Evolutionary conservation across 495 filamentous ascomycete species (phyloP), one percentile per base, ranked within the genome.

Genomic region (Collariella sp.): DNA sequence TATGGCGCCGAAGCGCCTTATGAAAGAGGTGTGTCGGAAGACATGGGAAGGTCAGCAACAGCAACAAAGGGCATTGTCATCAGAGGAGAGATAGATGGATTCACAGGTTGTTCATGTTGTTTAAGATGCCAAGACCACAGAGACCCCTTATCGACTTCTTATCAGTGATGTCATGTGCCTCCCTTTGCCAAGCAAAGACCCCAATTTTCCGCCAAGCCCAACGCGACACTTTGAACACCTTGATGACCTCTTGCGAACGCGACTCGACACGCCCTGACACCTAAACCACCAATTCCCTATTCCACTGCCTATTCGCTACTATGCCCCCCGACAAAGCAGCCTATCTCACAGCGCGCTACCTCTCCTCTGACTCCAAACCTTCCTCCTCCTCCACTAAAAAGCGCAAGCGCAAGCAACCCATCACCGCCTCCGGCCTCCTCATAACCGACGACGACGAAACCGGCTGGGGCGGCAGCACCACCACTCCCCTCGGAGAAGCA

Each of bases 281-380:
- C 11, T 26, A 4, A 12, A 13, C 5, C 24, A 43, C 18, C 36
- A 24, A 44, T 12, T 16, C 15, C 40, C 9, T 18, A 33, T 39
- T 34, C 13, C 33, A 46, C 43, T 16, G 39, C 26, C 26, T 31
- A 22, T 13, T 53, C 34, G 23, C 54, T 43, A 62, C 15, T 7
- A 81, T 81, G 78, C 74, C 79, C 41, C 79, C 84, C 50, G 74
- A 78, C 61, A 80, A 95, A 59, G 84, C 90, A 24, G 81, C 83
- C 69, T 99, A 97, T 70, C 84, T 99, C 46, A 91, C 93, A 49
- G 86, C 90, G 59, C 95, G 90, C 70, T 99, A 99, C 72, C 84
- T 99, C 5, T 86, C 71, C 33, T 68, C 88, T 29, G 88, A 91
- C 67, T 72, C 82, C 39, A 82, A 84, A 43, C 75, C 85, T 23